phyloP scores from a whole-genome alignment of 805 yeast species.

The Wickerhamomyces queroliae region DNA sequence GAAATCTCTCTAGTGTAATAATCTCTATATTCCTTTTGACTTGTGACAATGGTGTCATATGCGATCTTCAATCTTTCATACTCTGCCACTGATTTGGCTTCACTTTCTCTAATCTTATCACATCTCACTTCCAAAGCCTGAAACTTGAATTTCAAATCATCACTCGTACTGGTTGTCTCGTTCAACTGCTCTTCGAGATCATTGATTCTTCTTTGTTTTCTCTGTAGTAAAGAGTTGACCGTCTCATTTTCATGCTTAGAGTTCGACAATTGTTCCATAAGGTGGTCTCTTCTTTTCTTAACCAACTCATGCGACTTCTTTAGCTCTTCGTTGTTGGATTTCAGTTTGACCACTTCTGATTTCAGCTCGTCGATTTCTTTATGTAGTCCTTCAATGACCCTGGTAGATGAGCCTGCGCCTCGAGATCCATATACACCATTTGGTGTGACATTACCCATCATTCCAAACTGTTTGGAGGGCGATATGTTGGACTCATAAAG shows the following conservation, averaged over 20 bases:
- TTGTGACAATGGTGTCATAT: constrained; percentile 48
- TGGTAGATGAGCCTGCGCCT: constrained; percentile 16
- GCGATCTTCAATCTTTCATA: constrained; percentile 49
- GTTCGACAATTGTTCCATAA: constrained; percentile 60
- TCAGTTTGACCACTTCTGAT: constrained; percentile 28
- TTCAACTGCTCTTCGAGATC: constrained; percentile 59
- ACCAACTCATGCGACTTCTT: constrained; percentile 47
- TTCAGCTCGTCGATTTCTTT: constrained; percentile 48
- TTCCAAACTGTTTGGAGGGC: background rate
- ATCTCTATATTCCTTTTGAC: constrained; percentile 46
- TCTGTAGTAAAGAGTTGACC: constrained; percentile 56
- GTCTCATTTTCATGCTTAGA: constrained; percentile 76
- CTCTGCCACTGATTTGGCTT: constrained; percentile 41
- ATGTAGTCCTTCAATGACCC: constrained; percentile 38
- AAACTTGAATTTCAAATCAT: constrained; percentile 41
- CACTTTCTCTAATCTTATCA: constrained; percentile 40
- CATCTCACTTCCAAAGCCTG: constrained; percentile 46
- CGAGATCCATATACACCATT: background rate
- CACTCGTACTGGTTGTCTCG: constrained; percentile 40
- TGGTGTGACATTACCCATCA: background rate
- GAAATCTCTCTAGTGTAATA: constrained; percentile 40
- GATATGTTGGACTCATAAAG: background rate
- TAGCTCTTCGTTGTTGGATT: constrained; percentile 44
- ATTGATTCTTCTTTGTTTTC: constrained; percentile 63
- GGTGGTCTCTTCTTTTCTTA: constrained; percentile 43